A percentile compares a stretch with the other conserved stretches of the same genome.
phyloP scores from a whole-genome alignment of 805 yeast species.

The Jamesozyma spencerorum region DNA sequence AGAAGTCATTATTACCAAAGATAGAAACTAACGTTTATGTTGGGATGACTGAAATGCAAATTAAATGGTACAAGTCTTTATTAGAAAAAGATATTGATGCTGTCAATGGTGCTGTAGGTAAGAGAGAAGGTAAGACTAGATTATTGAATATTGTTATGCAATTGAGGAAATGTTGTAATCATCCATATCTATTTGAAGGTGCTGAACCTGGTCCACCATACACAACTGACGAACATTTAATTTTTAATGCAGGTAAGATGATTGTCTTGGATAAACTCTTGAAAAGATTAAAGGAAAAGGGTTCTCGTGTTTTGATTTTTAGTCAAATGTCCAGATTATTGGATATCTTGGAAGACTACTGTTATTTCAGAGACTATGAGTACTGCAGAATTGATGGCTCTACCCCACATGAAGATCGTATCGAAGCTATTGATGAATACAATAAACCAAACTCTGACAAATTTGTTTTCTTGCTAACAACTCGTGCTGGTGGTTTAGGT shows the following conservation, averaged over 20 bases:
- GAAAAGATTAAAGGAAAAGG: constrained; percentile 59
- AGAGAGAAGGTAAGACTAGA: constrained; percentile 86
- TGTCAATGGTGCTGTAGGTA: constrained; percentile 88
- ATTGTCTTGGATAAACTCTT: constrained; percentile 75
- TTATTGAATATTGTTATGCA: constrained; percentile 93
- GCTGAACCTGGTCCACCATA: constrained; percentile 98
- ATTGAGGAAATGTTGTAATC: constrained; percentile 91
- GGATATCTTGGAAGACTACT: constrained; percentile 88
- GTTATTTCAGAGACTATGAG: constrained; percentile 70
- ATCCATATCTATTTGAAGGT: constrained; percentile 95
- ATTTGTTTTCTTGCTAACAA: constrained; percentile 76
- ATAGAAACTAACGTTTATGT: constrained; percentile 82
- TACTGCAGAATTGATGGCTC: constrained; percentile 93
- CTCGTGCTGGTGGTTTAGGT: constrained; percentile 96
- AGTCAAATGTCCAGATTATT: constrained; percentile 88
- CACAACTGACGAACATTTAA: constrained; percentile 89
- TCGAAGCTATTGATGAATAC: constrained; percentile 85
- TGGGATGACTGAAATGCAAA: constrained; percentile 94
- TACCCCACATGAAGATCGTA: constrained; percentile 87
- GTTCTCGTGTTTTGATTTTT: constrained; percentile 84
- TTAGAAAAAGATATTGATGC: constrained; percentile 93
- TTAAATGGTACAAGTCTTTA: constrained; percentile 79
- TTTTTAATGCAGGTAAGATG: constrained; percentile 87
- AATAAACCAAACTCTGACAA: constrained; percentile 74
- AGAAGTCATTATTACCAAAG: constrained; percentile 80